These are phyloP conservation scores for Trapa bicornis DNA, from an alignment of 345 rosid species.

Conservation along the genomic window DNA sequence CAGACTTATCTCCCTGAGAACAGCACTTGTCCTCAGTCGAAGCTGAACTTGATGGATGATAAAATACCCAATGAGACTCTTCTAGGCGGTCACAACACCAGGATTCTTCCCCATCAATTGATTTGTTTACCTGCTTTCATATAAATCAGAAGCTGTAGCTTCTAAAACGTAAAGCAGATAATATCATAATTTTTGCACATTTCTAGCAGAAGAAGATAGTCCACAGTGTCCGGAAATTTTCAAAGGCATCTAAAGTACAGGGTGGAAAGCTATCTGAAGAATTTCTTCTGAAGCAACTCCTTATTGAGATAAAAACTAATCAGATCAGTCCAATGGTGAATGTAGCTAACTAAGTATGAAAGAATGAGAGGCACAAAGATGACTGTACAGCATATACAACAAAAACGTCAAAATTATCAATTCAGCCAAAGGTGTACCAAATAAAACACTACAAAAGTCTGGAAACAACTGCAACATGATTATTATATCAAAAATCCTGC, in stretches of 20 bases:
- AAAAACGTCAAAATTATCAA: background rate
- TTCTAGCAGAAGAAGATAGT: background rate
- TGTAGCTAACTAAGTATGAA: too few species aligned
- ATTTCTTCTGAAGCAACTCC: background rate
- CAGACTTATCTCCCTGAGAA: background rate
- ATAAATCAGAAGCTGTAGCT: background rate
- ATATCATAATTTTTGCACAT: background rate
- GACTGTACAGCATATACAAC: too few species aligned
- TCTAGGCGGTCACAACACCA: background rate
- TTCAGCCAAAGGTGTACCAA: background rate
- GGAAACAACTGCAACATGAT: background rate
- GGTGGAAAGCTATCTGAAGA: background rate
- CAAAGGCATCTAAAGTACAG: background rate
- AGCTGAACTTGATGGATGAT: slow-evolving; percentile 2
- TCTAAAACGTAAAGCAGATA: background rate
- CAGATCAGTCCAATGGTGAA: too few species aligned
- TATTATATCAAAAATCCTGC: background rate
- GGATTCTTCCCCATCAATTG: background rate
- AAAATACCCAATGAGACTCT: background rate
- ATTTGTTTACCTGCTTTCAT: slow-evolving; percentile 1
- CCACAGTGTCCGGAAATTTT: background rate
- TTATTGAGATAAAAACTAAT: background rate
- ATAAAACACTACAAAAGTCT: background rate
- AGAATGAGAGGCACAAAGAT: too few species aligned
- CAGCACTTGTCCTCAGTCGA: background rate